Conservation (phyloP, 1,284 basidiomycete genomes). For the Sphagnurus paluster region DNA sequence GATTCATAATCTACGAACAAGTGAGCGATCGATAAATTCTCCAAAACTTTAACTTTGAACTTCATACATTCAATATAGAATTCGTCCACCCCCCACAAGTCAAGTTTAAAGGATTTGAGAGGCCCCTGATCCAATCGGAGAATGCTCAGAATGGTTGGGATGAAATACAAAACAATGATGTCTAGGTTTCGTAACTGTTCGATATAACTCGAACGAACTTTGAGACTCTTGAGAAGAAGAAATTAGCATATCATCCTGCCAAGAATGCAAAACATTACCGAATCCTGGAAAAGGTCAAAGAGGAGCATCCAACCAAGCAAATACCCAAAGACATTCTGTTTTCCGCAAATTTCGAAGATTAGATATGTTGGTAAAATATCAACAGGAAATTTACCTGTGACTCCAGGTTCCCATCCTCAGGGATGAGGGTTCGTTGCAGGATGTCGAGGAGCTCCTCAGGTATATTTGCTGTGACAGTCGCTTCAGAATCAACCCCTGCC, state of each 20-base stretch:
- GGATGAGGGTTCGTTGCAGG: constrained; percentile 47
- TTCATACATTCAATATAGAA: constrained; percentile 79
- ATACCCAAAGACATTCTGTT: constrained; percentile 56
- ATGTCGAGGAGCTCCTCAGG: constrained; percentile 69
- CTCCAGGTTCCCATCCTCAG: constrained; percentile 39
- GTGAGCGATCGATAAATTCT: constrained; percentile 2
- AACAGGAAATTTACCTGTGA: constrained; percentile 21
- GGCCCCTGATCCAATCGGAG: constrained; percentile 65
- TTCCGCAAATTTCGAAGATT: constrained; percentile 7
- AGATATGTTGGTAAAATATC: constrained; percentile 17
- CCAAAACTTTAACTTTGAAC: background rate
- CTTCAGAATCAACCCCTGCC: constrained; percentile 72
- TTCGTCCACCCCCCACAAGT: constrained; percentile 85
- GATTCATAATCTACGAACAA: constrained; percentile 57
- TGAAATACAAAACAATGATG: constrained; percentile 64
- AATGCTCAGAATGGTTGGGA: constrained; percentile 76
- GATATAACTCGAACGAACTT: constrained; percentile 80
- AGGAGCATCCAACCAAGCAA: constrained; percentile 90
- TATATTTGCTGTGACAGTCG: constrained; percentile 48
- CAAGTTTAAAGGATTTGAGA: constrained; percentile 70
- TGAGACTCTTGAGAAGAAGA: constrained; percentile 60
- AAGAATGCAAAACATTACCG: constrained; percentile 56
- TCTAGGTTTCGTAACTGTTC: constrained; percentile 79
- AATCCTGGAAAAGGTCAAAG: constrained; percentile 85
- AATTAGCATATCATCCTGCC: background rate